Percentiles rank a stretch among this genome's conserved stretches.
These are phyloP conservation scores for Hypholoma fasciculare DNA, from an alignment of 768 basidiomycete species.

Conservation along the genomic window DNA sequence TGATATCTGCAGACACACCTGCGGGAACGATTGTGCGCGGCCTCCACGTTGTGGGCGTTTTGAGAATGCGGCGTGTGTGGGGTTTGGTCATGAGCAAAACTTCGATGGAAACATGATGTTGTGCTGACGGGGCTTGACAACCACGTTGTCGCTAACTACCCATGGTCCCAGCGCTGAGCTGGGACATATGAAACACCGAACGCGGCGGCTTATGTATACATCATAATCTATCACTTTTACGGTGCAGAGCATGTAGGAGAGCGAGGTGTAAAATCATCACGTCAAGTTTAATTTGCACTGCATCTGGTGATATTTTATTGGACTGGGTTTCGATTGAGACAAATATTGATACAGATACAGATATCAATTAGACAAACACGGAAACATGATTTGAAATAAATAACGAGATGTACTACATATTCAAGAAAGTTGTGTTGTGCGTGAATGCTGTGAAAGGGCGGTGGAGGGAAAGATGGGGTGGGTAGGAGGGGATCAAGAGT, in stretches of 20 bases:
- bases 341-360: neutral
- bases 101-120: slow-evolving; percentile 17
- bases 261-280: no score
- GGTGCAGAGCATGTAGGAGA: neutral
- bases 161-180: slow-evolving; percentile 1
- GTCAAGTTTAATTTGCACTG: neutral
- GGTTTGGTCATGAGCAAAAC: neutral
- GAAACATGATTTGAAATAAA: slow-evolving; percentile 2
- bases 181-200: slow-evolving; percentile 8
- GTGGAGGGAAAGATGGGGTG: neutral
- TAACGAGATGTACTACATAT: slow-evolving; percentile 4
- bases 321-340: neutral
- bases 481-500: neutral
- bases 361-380: neutral
- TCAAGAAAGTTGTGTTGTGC: slow-evolving; percentile 4
- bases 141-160: slow-evolving; percentile 13
- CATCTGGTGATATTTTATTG: neutral
- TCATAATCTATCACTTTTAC: neutral
- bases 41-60: slow-evolving; percentile 16
- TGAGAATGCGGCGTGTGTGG: slow-evolving; percentile 7
- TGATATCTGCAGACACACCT: slow-evolving; percentile 14
- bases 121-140: slow-evolving; percentile 8
- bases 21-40: slow-evolving; percentile 8
- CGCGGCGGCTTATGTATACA: neutral
- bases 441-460: neutral